Evolutionary conservation across 75 land plant species (phyloP), one percentile per base, ranked within the genome.

Genomic region (Pseudotsuga menziesii): DNA sequence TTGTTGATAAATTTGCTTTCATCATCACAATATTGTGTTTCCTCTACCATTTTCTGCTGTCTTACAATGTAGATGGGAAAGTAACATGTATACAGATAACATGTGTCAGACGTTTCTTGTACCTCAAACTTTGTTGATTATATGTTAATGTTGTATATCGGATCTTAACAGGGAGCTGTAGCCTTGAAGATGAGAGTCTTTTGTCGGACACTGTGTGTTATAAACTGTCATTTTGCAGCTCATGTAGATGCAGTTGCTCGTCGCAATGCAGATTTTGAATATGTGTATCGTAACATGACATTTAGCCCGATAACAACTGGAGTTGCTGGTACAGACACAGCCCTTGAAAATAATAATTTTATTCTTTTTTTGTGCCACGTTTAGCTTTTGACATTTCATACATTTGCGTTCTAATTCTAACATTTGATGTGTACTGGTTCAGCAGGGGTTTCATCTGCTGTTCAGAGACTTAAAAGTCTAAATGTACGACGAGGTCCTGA

Each of bases 141-240:
- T 64, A 15, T 76, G 41, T 4, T n/a, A 32, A 61, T 19, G 41
- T 19, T 41, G 25, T 3, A 5, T 9, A 17, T 27, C 16, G 35
- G 8, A n/a, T 72, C 56, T 20, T 27, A 56, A 3, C 87, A 96
- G 99, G 99, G 99, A 78, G 94, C 92, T 56, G 99, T 94, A 60
- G 95, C 93, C 41, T 76, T 96, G 78, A 94, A 89, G 79, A 86
- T 96, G 80, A 86, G 88, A 77, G 82, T 94, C 32, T 96, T 87
- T 80, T 84, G 89, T 74, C 72, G 91, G 36, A 83, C 78, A n/a
- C 62, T 96, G 23, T 96, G 99, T 75, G 84, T 96, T 74, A 83
- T 94, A 58, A 96, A 91, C 80, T 88, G 94, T 77, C 99, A 96
- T 81, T 92, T 96, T 81, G 97, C 99, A 80, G 99, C 99, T 58